Conservation (phyloP, 139 green algal genomes). For the Nannochloris sp. region DNA sequence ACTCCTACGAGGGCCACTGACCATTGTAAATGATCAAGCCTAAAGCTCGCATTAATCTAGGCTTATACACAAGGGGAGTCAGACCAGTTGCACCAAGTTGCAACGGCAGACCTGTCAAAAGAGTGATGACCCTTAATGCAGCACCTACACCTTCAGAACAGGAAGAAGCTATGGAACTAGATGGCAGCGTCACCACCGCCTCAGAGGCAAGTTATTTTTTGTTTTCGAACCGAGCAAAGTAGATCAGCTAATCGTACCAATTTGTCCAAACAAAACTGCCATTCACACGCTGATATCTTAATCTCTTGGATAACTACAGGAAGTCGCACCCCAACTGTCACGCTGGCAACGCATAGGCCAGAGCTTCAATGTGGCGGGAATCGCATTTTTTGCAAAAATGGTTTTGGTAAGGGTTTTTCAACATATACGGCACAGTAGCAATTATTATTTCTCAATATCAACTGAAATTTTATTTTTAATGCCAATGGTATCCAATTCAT, state of each 20-base stretch:
- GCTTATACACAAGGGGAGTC: not conserved
- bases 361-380: conserved; percentile 68
- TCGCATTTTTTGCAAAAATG: conserved; percentile 56
- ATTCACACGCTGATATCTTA: not conserved
- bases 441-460: no score
- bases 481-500: no score
- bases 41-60: not conserved
- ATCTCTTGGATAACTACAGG: not conserved
- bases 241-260: no score
- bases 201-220: not conserved
- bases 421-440: no score
- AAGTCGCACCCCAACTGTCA: not conserved
- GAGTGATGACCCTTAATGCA: not conserved
- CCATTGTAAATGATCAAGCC: not conserved
- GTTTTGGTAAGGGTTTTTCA: conserved; percentile 46
- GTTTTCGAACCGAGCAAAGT: not conserved
- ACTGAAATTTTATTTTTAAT: no score
- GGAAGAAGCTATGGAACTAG: not conserved
- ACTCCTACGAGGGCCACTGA: not conserved
- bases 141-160: not conserved
- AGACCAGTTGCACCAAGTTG: not conserved
- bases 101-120: not conserved
- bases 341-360: conserved; percentile 41
- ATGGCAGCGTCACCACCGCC: not conserved
- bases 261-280: no score